phyloP scores from a whole-genome alignment of 2,329 filamentous ascomycete genomes.

The Nemania abortiva region DNA sequence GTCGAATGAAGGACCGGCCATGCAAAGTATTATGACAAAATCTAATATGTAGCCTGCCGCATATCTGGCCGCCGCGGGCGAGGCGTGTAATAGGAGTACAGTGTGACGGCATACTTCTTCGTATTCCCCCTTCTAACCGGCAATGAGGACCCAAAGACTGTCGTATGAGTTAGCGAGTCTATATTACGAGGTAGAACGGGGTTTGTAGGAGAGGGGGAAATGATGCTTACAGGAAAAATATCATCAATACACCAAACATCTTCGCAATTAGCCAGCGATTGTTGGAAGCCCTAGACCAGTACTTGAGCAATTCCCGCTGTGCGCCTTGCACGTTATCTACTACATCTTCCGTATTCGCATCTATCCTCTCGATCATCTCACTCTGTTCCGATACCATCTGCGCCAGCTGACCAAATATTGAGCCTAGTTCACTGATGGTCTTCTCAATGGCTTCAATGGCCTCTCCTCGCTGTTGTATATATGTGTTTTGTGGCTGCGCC shows the following conservation, averaged over 20 bases:
- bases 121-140: constrained; percentile 55
- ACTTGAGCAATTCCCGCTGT: constrained; percentile 94
- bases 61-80: constrained; percentile 19
- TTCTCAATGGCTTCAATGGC: constrained; percentile 97
- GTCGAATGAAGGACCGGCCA: constrained; percentile 37
- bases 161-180: constrained; percentile 27
- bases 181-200: not conserved
- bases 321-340: constrained; percentile 99
- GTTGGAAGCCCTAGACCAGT: constrained; percentile 93
- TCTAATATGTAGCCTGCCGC: constrained; percentile 39
- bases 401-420: constrained; percentile 91
- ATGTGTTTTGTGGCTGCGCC: constrained; percentile 84
- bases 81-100: constrained; percentile 45
- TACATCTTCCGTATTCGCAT: constrained; percentile 97
- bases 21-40: constrained; percentile 38
- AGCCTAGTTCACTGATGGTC: constrained; percentile 93
- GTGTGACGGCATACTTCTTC: constrained; percentile 22
- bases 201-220: not conserved
- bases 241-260: constrained; percentile 92
- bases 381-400: constrained; percentile 98
- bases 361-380: constrained; percentile 94
- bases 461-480: constrained; percentile 93
- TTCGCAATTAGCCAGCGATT: constrained; percentile 94
- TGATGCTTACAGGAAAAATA: constrained; percentile 77
- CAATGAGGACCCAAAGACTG: constrained; percentile 76